Base-by-base conservation (phyloP, 768 basidiomycete genomes). In the Trametes coccinea region DNA sequence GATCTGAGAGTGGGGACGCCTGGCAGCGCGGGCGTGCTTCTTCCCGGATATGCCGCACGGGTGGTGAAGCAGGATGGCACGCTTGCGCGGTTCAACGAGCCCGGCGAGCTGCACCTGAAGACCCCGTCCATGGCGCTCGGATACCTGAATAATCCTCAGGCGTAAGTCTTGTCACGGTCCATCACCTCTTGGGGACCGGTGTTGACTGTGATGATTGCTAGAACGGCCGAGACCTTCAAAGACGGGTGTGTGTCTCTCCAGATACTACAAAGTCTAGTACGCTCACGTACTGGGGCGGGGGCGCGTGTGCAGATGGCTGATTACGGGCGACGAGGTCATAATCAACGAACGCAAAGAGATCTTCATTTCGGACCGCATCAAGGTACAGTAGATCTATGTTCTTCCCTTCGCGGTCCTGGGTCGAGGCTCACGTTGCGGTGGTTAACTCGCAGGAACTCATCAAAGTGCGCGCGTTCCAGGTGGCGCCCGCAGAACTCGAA, bases 291-390 rank as follows among this genome's bases (percentile, higher is more conserved):
- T 16, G 33, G n/a, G 9, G 8, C n/a, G 8, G 43, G 34, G 4
- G 4, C 13, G 27, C 6, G 2, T 29, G 39, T 14, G 10, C 41
- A 87, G 87, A 40, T 90, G 87, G 88, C 76, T 90, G 3, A 78
- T 77, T 53, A 90, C 89, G 0, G 89, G 88, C 0, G 88, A 89
- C 66, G 86, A 89, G 70, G 88, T 88, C 31, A 73, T 74, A 60
- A 78, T 90, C 67, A 81, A 87, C 61, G 80, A 75, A 62, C 77
- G 84, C 57, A 79, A 80, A 2, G 85, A 90, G 61, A 65, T 91
- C 1, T 88, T 83, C 66, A 75, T 91, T 31, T 81, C 90, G 17
- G 90, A 90, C 72, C 82, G 89, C 31, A 70, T 90, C 58, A 91
- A 90, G 77, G 65, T 65, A 6, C 34, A 46, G 39, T 29, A 31